These are phyloP conservation scores for Trichoderma sp. DNA, from an alignment of 2,329 filamentous ascomycete species.

Conservation along the genomic window DNA sequence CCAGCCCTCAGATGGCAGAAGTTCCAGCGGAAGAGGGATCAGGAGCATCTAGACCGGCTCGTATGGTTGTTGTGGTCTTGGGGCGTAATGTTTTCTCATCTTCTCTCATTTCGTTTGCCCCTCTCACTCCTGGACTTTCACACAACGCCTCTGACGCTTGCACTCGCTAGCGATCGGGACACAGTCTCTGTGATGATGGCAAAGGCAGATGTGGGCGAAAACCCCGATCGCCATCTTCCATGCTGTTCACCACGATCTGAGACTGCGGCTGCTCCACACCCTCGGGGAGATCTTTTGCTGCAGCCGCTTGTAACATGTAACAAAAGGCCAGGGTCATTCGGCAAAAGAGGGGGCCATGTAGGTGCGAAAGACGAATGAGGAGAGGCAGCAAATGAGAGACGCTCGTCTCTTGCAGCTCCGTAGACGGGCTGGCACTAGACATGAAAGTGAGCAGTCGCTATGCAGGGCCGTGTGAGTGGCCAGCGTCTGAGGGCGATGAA, in stretches of 20 bases:
- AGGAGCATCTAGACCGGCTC: background rate
- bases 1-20: background rate
- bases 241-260: conserved; percentile 5
- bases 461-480: background rate
- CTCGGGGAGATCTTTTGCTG: conserved; percentile 19
- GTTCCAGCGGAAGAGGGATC: background rate
- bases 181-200: background rate
- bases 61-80: background rate
- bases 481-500: background rate
- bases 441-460: background rate
- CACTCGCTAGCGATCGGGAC: background rate
- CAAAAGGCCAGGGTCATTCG: background rate
- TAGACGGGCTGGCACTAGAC: background rate
- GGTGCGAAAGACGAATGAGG: background rate
- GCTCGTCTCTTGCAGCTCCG: background rate
- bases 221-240: background rate
- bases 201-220: background rate
- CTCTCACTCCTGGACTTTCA: background rate
- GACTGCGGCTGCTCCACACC: conserved; percentile 12
- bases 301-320: conserved; percentile 1
- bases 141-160: background rate
- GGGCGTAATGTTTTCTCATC: background rate
- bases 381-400: background rate
- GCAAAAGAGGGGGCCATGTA: background rate
- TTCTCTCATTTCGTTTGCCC: background rate